Base-by-base conservation (phyloP, 495 filamentous ascomycete species). In the Talaromyces stipitatus region DNA sequence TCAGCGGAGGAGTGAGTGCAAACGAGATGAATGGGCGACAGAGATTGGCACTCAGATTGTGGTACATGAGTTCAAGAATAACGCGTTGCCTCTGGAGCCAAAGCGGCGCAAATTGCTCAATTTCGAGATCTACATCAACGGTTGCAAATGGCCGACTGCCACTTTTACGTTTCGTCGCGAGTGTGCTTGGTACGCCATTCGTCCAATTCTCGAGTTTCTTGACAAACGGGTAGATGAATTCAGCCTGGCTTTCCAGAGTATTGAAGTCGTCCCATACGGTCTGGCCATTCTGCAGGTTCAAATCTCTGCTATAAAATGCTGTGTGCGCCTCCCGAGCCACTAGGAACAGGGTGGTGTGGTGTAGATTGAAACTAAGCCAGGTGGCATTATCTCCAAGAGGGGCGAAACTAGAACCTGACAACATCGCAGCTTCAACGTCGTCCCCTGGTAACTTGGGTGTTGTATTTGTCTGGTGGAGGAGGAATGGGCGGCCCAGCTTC, bases 31-130 rank as follows among this genome's bases (percentile, higher is more conserved):
- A 74, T 5, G 78, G 76, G 2, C 79, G 75, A 56, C 72, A 75
- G 6, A 80, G 57, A 53, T 68, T 76, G 48, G 70, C 69, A 55
- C 57, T 61, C 2, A 74, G 61, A 47, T 76, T 69, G 59, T 82
- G 79, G 56, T 82, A 82, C 11, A 71, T 54, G 0, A 80, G 69
- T 55, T 83, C 79, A 2, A 83, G 68, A 33, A 76, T 65, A 0
- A 82, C 36, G 11, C 77, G 74, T 54, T 83, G 80, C 14, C 74
- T 73, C 47, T 77, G 74, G 0, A 79, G 61, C 76, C 75, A 79
- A 2, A 47, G 50, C 10, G 48, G 48, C 48, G 48, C 48, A 20
- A 12, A 51, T 29, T 32, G 24, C 2, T 51, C 48, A 2, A 51
- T 51, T 28, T 51, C 48, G 24, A 51, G 14, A 18, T 22, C 48